A percentile compares a stretch with the other conserved stretches of the same genome.
These are phyloP conservation scores for Nyctanthes arbortristis DNA, from an alignment of 257 asterid species.

Conservation along the genomic window DNA sequence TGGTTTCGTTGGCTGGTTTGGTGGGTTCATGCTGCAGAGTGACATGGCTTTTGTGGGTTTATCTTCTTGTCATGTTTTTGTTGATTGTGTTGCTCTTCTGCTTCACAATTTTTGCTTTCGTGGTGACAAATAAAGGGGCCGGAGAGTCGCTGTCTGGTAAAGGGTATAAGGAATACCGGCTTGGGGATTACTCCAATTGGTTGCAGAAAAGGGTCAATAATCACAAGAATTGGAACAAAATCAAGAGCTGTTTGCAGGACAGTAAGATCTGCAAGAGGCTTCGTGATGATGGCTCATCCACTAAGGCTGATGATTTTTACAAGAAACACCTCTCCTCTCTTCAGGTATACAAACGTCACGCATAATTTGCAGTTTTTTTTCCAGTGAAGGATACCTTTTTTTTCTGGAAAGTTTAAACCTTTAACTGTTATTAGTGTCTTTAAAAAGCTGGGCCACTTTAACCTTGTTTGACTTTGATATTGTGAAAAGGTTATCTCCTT, in stretches of 20 bases:
- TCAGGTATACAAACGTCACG: conserved; percentile 50
- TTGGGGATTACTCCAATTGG: conserved; percentile 87
- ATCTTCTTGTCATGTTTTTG: conserved; percentile 77
- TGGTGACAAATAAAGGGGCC: conserved; percentile 87
- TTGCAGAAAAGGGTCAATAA: conserved; percentile 72
- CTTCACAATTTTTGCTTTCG: conserved; percentile 90
- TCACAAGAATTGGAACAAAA: conserved; percentile 52
- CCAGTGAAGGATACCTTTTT: conserved; percentile 1
- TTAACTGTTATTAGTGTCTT: background rate
- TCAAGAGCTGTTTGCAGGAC: conserved; percentile 68
- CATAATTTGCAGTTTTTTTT: background rate
- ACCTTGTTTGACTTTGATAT: conserved; percentile 12
- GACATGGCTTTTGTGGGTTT: conserved; percentile 78
- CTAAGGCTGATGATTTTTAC: conserved; percentile 40
- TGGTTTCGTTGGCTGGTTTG: conserved; percentile 79
- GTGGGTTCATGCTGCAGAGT: conserved; percentile 83
- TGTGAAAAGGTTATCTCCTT: conserved; percentile 1
- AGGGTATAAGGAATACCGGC: conserved; percentile 80
- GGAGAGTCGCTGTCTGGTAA: conserved; percentile 54
- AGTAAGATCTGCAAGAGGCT: conserved; percentile 66
- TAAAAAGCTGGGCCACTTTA: conserved; percentile 36
- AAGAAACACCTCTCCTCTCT: conserved; percentile 58
- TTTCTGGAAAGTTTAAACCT: background rate
- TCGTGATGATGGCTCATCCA: conserved; percentile 33
- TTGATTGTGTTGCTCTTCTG: conserved; percentile 62